Percentiles rank a stretch among this genome's conserved stretches.
Evolutionary conservation across 106 monocot species (phyloP).

Genomic region (Ottelia alismoides): DNA sequence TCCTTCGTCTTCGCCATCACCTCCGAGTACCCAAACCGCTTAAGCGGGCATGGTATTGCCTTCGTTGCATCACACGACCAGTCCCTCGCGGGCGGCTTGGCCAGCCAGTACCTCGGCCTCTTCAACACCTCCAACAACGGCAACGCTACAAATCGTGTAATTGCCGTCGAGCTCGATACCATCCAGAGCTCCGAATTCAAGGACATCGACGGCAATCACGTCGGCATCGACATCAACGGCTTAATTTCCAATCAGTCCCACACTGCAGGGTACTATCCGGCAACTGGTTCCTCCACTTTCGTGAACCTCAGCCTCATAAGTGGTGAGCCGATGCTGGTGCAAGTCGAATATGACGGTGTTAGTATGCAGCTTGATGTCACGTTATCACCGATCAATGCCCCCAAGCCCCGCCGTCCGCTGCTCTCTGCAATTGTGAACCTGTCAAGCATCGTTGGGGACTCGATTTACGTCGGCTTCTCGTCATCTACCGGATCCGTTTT

Average conservation of each 20-base stretch:
- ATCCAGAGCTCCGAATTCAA: slow-evolving; percentile 6
- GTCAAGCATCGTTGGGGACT: not conserved
- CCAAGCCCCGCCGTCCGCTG: not conserved
- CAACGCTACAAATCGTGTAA: slow-evolving; percentile 3
- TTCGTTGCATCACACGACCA: slow-evolving; percentile 3
- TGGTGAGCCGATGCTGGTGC: slow-evolving; percentile 6
- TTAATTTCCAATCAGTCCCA: not conserved
- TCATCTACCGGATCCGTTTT: not conserved
- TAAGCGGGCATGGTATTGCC: slow-evolving; percentile 13
- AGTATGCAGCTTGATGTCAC: slow-evolving; percentile 8
- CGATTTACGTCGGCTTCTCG: slow-evolving; percentile 9
- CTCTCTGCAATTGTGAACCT: not conserved
- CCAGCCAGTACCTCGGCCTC: slow-evolving; percentile 9
- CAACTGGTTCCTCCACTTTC: not conserved
- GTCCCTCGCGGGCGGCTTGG: not conserved
- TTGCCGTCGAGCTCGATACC: slow-evolving; percentile 15
- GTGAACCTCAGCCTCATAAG: not conserved
- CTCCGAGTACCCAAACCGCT: not conserved
- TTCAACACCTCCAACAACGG: slow-evolving; percentile 10
- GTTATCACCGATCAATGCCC: not conserved
- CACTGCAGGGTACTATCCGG: slow-evolving; percentile 1
- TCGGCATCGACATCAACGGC: slow-evolving; percentile 16
- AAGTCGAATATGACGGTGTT: slow-evolving; percentile 10
- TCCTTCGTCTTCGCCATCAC: slow-evolving; percentile 9
- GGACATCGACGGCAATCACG: slow-evolving; percentile 10